Base-by-base conservation (phyloP, 2,329 filamentous ascomycete genomes). In the Colletotrichum orchidophilum region DNA sequence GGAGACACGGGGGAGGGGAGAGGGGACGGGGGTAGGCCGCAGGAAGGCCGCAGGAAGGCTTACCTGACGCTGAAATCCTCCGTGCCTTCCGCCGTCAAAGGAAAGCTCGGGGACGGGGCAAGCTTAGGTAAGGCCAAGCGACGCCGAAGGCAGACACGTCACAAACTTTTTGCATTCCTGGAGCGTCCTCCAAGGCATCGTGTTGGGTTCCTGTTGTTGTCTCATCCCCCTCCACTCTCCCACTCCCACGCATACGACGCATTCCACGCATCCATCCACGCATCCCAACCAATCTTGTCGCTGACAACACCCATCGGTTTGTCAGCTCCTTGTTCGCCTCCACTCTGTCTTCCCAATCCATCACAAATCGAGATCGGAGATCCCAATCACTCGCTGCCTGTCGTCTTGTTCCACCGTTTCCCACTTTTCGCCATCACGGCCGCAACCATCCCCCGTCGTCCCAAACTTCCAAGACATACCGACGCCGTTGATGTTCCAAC, bases 401-500 rank as follows among this genome's bases (percentile, higher is more conserved):
- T 21, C 42, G 54, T 60, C 50, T 61, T 60, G 63, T 46, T 12
- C 39, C 24, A 52, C 39, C 63, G 63, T 70, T 67, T 67, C 63
- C 49, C 67, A 52, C 54, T 52, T 62, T 70, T 58, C 24, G 39
- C 67, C 67, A 70, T 70, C 55, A 50, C 55, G 33, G 42, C 63
- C 59, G 69, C 55, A 64, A 59, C 53, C 69, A 18, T 54, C 59
- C 59, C 33, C 63, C 53, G 63, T 64, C 11, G 21, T 52, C 12
- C 21, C 49, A 52, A 52, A 26, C n/a, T 27, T 60, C 26, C 42
- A 52, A 35, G 50, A 66, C 54, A 66, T 42, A 46, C 26, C 67
- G 65, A 52, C 63, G 57, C 63, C 67, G 67, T 70, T 70, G 63
- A 9, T 67, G 63, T 62, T 12, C 67, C 63, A 64, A 39, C 63